Evolutionary conservation across 805 yeast species (phyloP), one percentile per base, ranked within the genome.

Genomic region (Kazachstania taianensis): DNA sequence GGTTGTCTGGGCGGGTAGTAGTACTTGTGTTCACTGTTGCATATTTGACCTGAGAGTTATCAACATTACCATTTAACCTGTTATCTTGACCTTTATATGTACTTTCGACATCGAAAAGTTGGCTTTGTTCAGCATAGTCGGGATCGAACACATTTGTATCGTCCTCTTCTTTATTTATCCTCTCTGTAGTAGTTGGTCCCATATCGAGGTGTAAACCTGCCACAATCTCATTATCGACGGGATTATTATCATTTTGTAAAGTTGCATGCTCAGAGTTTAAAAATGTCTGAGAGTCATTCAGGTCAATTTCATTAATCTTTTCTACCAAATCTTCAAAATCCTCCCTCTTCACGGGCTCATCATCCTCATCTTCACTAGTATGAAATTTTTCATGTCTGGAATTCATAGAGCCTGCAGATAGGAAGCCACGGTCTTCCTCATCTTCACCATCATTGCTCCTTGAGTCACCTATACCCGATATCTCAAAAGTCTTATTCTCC

Each of bases 21-120:
- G n/a, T n/a, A n/a, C n/a, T n/a, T n/a, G n/a, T n/a, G n/a, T n/a
- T n/a, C n/a, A n/a, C n/a, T n/a, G n/a, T n/a, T n/a, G n/a, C n/a
- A n/a, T n/a, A n/a, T n/a, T n/a, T n/a, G n/a, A n/a, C n/a, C n/a
- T n/a, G n/a, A n/a, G n/a, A n/a, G n/a, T n/a, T n/a, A n/a, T n/a
- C n/a, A n/a, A n/a, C n/a, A n/a, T n/a, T n/a, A n/a, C n/a, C n/a
- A n/a, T n/a, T n/a, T n/a, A n/a, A n/a, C n/a, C n/a, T n/a, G n/a
- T n/a, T n/a, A n/a, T n/a, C n/a, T n/a, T n/a, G n/a, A n/a, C n/a
- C n/a, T 13, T 7, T 32, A 17, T 17, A 32, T 5, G 27, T 55
- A 30, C 55, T 56, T 40, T 57, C 61, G 45, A 32, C 41, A 35
- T 41, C 57, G 12, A 46, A 38, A 46, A 52, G 44, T 25, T 54